These are phyloP conservation scores for Pyrrhoderma lamaoense DNA, from an alignment of 1,284 basidiomycete species.

Conservation along the genomic window DNA sequence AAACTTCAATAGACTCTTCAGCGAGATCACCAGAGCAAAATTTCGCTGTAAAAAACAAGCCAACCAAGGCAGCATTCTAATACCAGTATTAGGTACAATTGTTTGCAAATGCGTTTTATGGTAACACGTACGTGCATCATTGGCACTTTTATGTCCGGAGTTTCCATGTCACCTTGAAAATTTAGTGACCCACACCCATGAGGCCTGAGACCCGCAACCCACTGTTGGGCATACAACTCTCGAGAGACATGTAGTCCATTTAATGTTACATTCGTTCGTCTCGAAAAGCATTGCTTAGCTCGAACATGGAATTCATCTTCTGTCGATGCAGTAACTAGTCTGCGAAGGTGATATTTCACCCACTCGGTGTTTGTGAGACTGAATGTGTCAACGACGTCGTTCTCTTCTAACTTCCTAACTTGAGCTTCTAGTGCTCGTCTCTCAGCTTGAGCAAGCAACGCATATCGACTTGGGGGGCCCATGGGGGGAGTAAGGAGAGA, in stretches of 20 bases:
- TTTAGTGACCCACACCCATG: neutral
- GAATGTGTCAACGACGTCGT: constrained; percentile 1
- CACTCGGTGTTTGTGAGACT: constrained; percentile 11
- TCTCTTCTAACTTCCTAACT: neutral
- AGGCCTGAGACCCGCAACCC: constrained; percentile 8
- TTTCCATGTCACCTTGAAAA: constrained; percentile 9
- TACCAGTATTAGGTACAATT: too few species aligned
- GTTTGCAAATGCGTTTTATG: too few species aligned
- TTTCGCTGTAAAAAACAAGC: constrained; percentile 9
- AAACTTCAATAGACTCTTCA: neutral
- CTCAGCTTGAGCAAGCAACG: neutral
- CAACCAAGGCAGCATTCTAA: constrained; percentile 16
- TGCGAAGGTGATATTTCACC: constrained; percentile 13
- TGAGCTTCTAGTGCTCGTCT: neutral
- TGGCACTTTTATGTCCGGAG: constrained; percentile 12
- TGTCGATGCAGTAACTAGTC: constrained; percentile 5
- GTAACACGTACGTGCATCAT: constrained; percentile 7
- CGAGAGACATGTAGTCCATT: constrained; percentile 14
- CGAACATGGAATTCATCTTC: constrained; percentile 6
- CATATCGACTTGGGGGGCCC: constrained; percentile 15
- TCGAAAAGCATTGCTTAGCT: constrained; percentile 3
- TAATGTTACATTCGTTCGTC: constrained; percentile 13
- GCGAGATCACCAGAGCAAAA: constrained; percentile 2
- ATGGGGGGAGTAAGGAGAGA: neutral
- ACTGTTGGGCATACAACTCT: constrained; percentile 12